A percentile compares a stretch with the other conserved stretches of the same genome.
Evolutionary conservation across 164 flowering plant genomes (phyloP).

Genomic region (Hamamelis virginiana): DNA sequence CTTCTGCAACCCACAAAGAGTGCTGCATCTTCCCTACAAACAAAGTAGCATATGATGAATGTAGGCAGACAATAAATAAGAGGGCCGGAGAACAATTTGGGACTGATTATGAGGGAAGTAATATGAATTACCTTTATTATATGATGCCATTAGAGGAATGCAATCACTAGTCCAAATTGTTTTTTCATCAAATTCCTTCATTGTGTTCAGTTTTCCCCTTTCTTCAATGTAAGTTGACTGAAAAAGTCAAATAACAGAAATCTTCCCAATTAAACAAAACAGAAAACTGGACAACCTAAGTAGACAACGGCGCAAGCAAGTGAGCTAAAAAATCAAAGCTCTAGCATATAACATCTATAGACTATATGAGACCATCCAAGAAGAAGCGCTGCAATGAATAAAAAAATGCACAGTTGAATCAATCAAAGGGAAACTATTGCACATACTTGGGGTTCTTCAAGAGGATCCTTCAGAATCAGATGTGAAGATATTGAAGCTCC

Average conservation of each 20-base stretch:
- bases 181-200: conserved; percentile 88
- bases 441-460: conserved; percentile 80
- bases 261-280: neutral
- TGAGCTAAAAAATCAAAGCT: neutral
- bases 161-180: conserved; percentile 90
- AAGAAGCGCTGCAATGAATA: neutral
- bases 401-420: neutral
- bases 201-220: conserved; percentile 62
- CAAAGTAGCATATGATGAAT: neutral
- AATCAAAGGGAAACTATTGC: neutral
- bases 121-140: conserved; percentile 61
- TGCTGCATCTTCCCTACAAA: conserved; percentile 89
- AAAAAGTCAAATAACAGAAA: neutral
- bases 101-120: neutral
- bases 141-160: conserved; percentile 86
- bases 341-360: neutral
- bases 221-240: conserved; percentile 73
- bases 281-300: neutral
- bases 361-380: conserved; percentile 6
- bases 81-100: neutral
- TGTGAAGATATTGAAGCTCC: conserved; percentile 57
- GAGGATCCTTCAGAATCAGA: conserved; percentile 74
- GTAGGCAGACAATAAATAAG: neutral
- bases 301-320: conserved; percentile 2
- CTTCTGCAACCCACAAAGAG: conserved; percentile 77